Evolutionary conservation across 352 stramenopile species (phyloP), one percentile per base, ranked within the genome.

Genomic region (Phytophthora pisi): DNA sequence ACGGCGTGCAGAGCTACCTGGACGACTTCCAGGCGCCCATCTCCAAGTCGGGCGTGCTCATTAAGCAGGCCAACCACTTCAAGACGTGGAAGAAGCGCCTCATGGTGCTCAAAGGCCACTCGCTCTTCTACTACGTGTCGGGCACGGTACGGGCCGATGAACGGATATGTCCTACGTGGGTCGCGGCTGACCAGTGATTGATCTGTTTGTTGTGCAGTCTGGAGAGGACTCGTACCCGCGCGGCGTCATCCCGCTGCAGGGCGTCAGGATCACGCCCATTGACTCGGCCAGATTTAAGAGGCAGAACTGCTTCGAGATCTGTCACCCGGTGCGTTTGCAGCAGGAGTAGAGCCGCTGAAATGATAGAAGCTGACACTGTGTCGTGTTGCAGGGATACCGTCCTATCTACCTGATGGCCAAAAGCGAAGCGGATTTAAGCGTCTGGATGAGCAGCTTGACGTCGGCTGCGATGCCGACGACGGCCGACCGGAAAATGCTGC

Each of bases 21-120:
- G 79, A 88, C 42, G 85, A 93, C 73, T 93, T 93, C 62, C 86
- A 93, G 65, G 84, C 86, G 56, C 83, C 83, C 23, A 92, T 92
- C 53, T 88, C 86, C 55, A 92, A 93, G 75, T 92, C 83, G 23
- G 86, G 88, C 40, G 88, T 95, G 66, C 77, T 95, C 18, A 92
- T 93, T 61, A 95, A 95, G 50, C 88, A 95, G 70, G 86, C 86
- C 2, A 93, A 95, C 61, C 88, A 95, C 68, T 89, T 95, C 49
- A 95, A 95, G 71, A 95, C 87, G 50, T 95, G 88, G 88, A 95
- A 95, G 65, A 95, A 95, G 64, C 84, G 88, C 1, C 80, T 93
- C 20, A 95, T 95, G 88, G 86, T 95, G 73, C 81, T 95, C 13
- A 93, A 92, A 64, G 88, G 88, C 1, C 88, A 95, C 60, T 93